A percentile compares a stretch with the other conserved stretches of the same genome.
These are phyloP conservation scores for Fusarium duplospermum DNA, from an alignment of 2,329 filamentous ascomycete species.

Conservation along the genomic window DNA sequence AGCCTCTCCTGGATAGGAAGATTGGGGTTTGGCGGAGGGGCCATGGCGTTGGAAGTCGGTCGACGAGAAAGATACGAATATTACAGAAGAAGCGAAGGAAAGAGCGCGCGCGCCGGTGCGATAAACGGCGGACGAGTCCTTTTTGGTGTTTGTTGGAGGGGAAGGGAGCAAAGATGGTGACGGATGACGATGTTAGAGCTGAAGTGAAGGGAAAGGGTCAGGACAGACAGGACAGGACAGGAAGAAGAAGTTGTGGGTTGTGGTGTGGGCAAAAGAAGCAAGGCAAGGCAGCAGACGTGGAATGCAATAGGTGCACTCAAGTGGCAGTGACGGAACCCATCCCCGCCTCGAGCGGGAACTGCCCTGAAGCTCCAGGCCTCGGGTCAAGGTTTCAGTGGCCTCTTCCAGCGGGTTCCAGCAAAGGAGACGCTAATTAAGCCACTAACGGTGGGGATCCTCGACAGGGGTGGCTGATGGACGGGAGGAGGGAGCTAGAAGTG, in stretches of 20 bases:
- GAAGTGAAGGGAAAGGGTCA: conserved; percentile 7
- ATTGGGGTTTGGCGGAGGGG: conserved; percentile 77
- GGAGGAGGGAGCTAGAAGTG: conserved; percentile 22
- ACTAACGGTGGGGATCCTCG: conserved; percentile 13
- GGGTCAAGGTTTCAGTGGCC: conserved; percentile 27
- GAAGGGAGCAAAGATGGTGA: conserved; percentile 15
- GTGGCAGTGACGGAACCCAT: conserved; percentile 26
- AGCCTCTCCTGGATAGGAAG: conserved; percentile 81
- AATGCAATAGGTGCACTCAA: conserved; percentile 6
- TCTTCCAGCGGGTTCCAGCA: conserved; percentile 18
- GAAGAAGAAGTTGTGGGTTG: conserved; percentile 27
- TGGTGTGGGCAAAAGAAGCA: conserved; percentile 22
- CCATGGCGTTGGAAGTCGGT: conserved; percentile 58
- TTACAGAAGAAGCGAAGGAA: neutral
- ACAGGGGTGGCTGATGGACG: conserved; percentile 18
- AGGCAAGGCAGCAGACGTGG: conserved; percentile 23
- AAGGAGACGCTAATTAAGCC: conserved; percentile 24
- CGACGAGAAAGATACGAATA: conserved; percentile 4
- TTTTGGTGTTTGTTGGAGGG: conserved; percentile 2
- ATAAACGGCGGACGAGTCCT: conserved; percentile 1
- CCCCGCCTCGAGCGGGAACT: conserved; percentile 28
- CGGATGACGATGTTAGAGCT: conserved; percentile 26
- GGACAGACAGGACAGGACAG: neutral
- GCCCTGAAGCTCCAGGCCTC: conserved; percentile 33
- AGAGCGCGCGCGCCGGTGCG: conserved; percentile 1